Base-by-base conservation (phyloP, 805 yeast genomes). In the Candida peoriensis region DNA sequence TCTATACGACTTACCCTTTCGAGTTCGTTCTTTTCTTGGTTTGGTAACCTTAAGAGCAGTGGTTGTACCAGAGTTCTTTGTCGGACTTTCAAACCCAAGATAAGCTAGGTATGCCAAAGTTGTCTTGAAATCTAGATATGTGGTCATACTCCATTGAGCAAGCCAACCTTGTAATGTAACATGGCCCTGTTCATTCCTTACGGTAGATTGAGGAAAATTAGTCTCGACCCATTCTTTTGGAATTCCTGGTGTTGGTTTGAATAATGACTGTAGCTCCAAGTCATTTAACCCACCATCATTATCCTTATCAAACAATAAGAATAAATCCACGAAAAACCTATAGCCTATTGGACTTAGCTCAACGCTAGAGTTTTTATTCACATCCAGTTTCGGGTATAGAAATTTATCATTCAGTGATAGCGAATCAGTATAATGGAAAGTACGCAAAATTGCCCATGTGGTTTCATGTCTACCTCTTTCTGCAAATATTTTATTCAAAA, bases 71-170 rank as follows among this genome's bases (percentile, higher is more conserved):
- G 39, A 46, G 21, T 41, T 48, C 30, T 39, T 41, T 16, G 46
- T 28, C 2, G 36, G 8, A 37, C 66, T 73, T 41, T 85, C 95
- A 52, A 82, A 90, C 0, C 98, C 99, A 37, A 93, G 69, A 61
- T 85, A 86, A 0, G 94, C 95, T 42, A 93, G 61, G 50, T 90
- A 93, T 33, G 87, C 94, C 33, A 93, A 68, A 0, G 97, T 88
- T 1, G 87, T 81, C 47, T 72, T 77, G 53, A 83, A 77, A 48
- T 89, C 95, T 20, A 93, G 63, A 46, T 77, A 88, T 0, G 97
- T 90, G 1, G 96, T 87, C 84, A 93, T 83, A 48, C 90, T 81
- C 99, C 99, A 93, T 52, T 90, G 97, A 0, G 98, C 98, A 24
- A 93, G 62, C 99, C 99, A 93, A 3, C 99, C 98, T 61, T 94